Conservation (phyloP, 2,329 filamentous ascomycete genomes). For the Volutella citrinella region DNA sequence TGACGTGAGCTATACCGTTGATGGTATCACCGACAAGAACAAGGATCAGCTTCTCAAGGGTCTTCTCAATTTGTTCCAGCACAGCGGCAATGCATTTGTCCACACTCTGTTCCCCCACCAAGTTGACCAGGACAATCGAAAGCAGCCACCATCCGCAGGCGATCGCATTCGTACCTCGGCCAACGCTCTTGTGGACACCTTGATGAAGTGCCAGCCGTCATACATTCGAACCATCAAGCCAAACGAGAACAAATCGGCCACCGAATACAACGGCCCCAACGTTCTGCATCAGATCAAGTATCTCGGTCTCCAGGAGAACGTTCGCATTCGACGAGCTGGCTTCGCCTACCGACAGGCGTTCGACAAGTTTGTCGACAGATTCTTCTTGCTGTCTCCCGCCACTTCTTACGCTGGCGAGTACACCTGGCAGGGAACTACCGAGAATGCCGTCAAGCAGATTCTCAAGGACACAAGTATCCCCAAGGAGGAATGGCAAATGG, state of each 20-base stretch:
- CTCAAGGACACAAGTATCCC: conserved; percentile 96
- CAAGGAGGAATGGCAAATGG: conserved; percentile 93
- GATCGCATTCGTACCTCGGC: conserved; percentile 95
- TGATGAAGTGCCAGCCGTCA: conserved; percentile 96
- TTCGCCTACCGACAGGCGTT: conserved; percentile 97
- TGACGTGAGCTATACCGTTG: conserved; percentile 90
- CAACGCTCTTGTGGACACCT: conserved; percentile 87
- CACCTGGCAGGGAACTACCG: conserved; percentile 86
- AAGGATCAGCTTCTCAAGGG: conserved; percentile 97
- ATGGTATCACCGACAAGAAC: conserved; percentile 99
- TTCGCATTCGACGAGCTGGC: conserved; percentile 90
- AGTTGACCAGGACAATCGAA: conserved; percentile 93
- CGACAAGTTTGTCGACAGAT: conserved; percentile 96
- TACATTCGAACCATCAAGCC: conserved; percentile 99
- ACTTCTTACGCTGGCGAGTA: conserved; percentile 97
- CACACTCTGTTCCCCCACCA: conserved; percentile 88
- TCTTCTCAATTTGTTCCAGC: conserved; percentile 79
- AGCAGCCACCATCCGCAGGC: conserved; percentile 88
- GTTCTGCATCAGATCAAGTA: conserved; percentile 99
- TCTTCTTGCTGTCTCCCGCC: conserved; percentile 90
- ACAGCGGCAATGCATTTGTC: conserved; percentile 81
- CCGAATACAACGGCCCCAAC: conserved; percentile 87
- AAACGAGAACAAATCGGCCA: conserved; percentile 96
- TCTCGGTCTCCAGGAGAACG: conserved; percentile 98
- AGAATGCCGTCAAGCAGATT: conserved; percentile 87